phyloP scores from a whole-genome alignment of 1,139 yeast genomes.

The Debaryomyces psychrophilus region DNA sequence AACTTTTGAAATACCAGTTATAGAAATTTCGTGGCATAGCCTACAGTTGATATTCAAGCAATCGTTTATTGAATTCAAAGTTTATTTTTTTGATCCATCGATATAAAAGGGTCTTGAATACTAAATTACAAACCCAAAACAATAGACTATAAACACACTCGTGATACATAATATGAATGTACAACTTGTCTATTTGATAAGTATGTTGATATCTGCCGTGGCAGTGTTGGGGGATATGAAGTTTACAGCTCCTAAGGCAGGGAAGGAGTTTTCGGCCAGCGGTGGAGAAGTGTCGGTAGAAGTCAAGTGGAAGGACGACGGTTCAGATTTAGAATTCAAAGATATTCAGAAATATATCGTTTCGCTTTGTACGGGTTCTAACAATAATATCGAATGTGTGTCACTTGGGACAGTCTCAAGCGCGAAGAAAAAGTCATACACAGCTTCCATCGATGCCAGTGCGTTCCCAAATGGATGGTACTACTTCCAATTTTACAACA shows the following conservation, averaged over 20 bases:
- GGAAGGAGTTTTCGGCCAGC: conserved; percentile 52
- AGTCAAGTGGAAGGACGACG: conserved; percentile 65
- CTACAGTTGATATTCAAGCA: neutral
- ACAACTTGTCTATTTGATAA: conserved; percentile 11
- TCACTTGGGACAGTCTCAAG: conserved; percentile 20
- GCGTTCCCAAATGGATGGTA: conserved; percentile 64
- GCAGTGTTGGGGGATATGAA: conserved; percentile 55
- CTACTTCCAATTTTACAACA: conserved; percentile 65
- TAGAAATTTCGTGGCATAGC: neutral
- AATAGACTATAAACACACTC: too few relatives aligned
- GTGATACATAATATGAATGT: neutral
- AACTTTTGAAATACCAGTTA: neutral
- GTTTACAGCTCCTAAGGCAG: conserved; percentile 53
- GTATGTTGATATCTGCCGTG: conserved; percentile 13
- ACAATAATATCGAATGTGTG: conserved; percentile 45
- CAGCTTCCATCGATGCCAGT: conserved; percentile 45
- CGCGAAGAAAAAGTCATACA: conserved; percentile 27
- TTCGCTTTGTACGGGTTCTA: conserved; percentile 69
- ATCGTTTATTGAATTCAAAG: conserved; percentile 3
- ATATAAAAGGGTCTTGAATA: neutral
- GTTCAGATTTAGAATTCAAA: conserved; percentile 36
- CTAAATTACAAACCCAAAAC: neutral
- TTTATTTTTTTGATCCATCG: neutral
- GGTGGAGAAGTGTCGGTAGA: conserved; percentile 51
- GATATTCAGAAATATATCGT: conserved; percentile 54